Conservation (phyloP, 441 rosid species). For the Populus trichocarpa region DNA sequence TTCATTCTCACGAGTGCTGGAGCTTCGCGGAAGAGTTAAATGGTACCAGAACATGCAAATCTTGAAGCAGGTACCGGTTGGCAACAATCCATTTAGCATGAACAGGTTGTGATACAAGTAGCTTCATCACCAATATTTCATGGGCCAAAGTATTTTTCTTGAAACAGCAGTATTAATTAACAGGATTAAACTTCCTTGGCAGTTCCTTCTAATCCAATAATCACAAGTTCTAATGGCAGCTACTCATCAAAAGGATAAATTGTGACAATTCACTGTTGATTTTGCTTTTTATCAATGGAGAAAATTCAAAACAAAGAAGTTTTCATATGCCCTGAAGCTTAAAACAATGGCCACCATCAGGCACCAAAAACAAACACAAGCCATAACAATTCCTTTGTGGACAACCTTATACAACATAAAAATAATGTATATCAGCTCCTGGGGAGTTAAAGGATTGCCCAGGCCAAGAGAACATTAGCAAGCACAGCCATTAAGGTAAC, state of each 20-base stretch:
- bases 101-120: neutral
- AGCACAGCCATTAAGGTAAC: neutral
- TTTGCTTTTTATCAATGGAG: neutral
- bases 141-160: neutral
- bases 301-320: neutral
- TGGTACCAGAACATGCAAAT: neutral
- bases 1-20: neutral
- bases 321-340: neutral
- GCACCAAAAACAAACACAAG: neutral
- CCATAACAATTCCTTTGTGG: neutral
- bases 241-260: neutral
- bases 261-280: neutral
- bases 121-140: neutral
- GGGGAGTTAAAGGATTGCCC: neutral
- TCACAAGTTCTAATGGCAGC: neutral
- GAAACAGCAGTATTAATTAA: neutral
- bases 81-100: neutral
- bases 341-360: neutral
- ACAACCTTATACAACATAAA: neutral
- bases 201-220: neutral
- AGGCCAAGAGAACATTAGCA: neutral
- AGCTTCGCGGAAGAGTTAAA: neutral
- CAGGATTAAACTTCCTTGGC: neutral
- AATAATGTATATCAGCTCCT: neutral
- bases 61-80: neutral